These are phyloP conservation scores for Geosmithia putterillii DNA, from an alignment of 2,329 filamentous ascomycete species.

Conservation along the genomic window DNA sequence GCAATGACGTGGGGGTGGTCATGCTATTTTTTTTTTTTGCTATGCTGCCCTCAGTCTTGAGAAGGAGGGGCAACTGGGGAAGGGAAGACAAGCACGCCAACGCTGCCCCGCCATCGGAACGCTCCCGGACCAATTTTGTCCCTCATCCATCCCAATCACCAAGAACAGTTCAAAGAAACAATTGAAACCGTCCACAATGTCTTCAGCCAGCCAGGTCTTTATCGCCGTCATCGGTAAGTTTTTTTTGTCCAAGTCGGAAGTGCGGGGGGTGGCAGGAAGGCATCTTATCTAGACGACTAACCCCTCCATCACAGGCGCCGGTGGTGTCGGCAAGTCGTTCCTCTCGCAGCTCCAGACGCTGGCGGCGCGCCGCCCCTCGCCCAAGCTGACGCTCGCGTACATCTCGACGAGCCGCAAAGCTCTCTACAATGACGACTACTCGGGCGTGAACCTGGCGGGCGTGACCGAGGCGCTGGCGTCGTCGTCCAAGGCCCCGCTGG, in stretches of 20 bases:
- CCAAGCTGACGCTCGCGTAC: constrained; percentile 68
- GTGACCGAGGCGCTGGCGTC: constrained; percentile 50
- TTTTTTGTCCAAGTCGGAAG: background rate
- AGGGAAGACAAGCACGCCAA: background rate
- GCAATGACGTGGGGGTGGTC: background rate
- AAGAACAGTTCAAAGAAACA: constrained; percentile 10
- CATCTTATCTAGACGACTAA: background rate
- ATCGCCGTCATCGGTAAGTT: constrained; percentile 39
- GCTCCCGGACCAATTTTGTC: constrained; percentile 7
- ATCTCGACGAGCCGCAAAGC: constrained; percentile 78
- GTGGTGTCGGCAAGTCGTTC: constrained; percentile 88
- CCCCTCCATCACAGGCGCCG: constrained; percentile 55
- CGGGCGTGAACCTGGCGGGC: constrained; percentile 48
- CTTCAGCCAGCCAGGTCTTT: constrained; percentile 31
- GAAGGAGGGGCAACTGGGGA: background rate
- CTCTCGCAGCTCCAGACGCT: constrained; percentile 66
- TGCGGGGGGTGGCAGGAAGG: background rate
- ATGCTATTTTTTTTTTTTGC: background rate
- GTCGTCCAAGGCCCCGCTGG: constrained; percentile 52
- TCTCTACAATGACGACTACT: constrained; percentile 62
- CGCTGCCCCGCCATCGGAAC: constrained; percentile 20
- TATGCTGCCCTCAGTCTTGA: background rate
- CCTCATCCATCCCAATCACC: constrained; percentile 11
- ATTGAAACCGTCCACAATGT: constrained; percentile 21
- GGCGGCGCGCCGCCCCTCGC: constrained; percentile 51